Evolutionary conservation across 352 stramenopile species (phyloP), one percentile per base, ranked within the genome.

Genomic region (Globisporangium spinosum): DNA sequence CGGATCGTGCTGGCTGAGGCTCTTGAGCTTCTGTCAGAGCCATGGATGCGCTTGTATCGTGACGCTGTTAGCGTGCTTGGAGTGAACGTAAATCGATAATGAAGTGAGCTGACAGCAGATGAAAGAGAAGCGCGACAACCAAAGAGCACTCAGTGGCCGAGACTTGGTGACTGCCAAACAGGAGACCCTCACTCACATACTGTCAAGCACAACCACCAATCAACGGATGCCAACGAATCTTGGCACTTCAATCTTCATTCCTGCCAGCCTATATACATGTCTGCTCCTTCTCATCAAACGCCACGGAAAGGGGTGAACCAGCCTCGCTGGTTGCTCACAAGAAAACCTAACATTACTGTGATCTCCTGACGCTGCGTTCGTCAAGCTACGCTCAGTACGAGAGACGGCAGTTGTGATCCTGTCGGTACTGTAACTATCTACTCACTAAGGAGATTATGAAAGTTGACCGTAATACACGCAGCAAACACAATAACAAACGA

Each of bases 161-260:
- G 12, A 45, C 38, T 45, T 45, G 38, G 38, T 6, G 38, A 6
- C 38, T 2, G 38, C 7, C 3, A n/a, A 51, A 5, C 5, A 12
- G n/a, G 22, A 35, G 35, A 63, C 58, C 58, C 8, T 38, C 58
- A 54, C 35, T 63, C 58, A 38, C 23, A 15, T 27, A 25, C 15
- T 15, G 13, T n/a, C 13, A 8, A 49, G 15, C 40, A 15, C 38
- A 49, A 20, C 2, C 54, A 27, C 35, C 25, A 59, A 32, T 38
- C 53, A 59, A 43, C 27, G 8, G 43, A 22, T 59, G 54, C 40
- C 15, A 22, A 22, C 27, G 54, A 49, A 49, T n/a, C 8, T 40
- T 38, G 22, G 25, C 35, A 51, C 25, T 40, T 54, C 23, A 38
- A 27, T 22, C n/a, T 53, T 10, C 34, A 54, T 60, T 34, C 53